Base-by-base conservation (phyloP, 2,329 filamentous ascomycete genomes). In the Alternaria brassicicola region DNA sequence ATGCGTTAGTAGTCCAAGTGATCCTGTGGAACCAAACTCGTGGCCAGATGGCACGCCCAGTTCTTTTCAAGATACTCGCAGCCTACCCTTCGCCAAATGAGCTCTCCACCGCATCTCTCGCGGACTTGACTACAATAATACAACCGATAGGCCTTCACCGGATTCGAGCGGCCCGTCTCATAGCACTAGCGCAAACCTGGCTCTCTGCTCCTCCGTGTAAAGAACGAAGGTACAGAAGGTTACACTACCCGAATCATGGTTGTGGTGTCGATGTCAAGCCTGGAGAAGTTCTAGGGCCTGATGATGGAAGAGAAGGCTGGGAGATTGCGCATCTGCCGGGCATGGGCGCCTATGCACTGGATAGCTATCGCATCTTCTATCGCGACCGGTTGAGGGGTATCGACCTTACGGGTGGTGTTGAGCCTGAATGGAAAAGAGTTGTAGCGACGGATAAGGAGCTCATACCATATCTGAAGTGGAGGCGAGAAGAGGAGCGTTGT, bases 331-430 rank as follows among this genome's bases (percentile, higher is more conserved):
- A 96, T 75, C 80, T 97, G 56, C 93, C 92, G 0, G 88, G 52
- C 75, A 84, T 54, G 91, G 93, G 15, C 83, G 59, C 87, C 1
- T 97, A 97, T 75, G 90, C 92, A 0, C 81, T 94, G 47, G 93
- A 97, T 76, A 93, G 90, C 71, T 97, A 92, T 91, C 87, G 93
- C 3, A 97, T 97, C 63, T 97, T 97, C 76, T 97, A 92, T 74
- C 86, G 93, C 2, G 93, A 97, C 73, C 82, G 84, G 30, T 76
- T 96, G 23, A 84, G 93, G 7, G 89, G 87, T 0, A 76, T 88
- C 7, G 53, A 59, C 8, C 59, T 21, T 15, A 92, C 92, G 10
- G 52, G 56, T 4, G 65, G 26, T 13, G 92, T 93, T 71, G 88
- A 92, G 67, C 91, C 92, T 0, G 93, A 97, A 76, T 97, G 93